Evolutionary conservation across 768 basidiomycete genomes (phyloP).

Genomic region (Suillus cothurnatus): DNA sequence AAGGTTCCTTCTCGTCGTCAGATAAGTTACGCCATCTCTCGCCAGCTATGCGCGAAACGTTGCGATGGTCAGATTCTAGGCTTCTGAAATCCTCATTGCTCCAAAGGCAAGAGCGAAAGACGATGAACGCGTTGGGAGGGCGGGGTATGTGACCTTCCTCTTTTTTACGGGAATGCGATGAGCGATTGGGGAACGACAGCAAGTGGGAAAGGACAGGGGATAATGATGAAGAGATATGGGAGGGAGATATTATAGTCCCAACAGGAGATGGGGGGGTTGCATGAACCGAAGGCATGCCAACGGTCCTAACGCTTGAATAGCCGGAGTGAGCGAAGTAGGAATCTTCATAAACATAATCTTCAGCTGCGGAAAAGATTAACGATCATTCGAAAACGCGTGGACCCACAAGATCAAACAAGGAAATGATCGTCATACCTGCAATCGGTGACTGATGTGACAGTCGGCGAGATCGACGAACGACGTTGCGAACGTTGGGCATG

Average conservation of each 20-base stretch:
- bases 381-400: slow-evolving; percentile 35
- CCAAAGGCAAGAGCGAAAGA: slow-evolving; percentile 74
- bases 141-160: slow-evolving; percentile 62
- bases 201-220: slow-evolving; percentile 25
- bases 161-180: slow-evolving; percentile 45
- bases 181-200: slow-evolving; percentile 30
- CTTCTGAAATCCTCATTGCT: slow-evolving; percentile 48
- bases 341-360: slow-evolving; percentile 31
- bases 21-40: slow-evolving; percentile 64
- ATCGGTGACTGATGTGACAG: slow-evolving; percentile 43
- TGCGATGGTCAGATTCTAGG: slow-evolving; percentile 70
- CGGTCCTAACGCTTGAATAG: slow-evolving; percentile 22
- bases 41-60: slow-evolving; percentile 71
- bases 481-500: slow-evolving; percentile 37
- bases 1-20: slow-evolving; percentile 47
- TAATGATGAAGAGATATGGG: slow-evolving; percentile 17
- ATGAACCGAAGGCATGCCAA: slow-evolving; percentile 9
- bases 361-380: slow-evolving; percentile 36
- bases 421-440: slow-evolving; percentile 32
- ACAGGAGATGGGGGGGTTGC: slow-evolving; percentile 22
- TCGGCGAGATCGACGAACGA: slow-evolving; percentile 44
- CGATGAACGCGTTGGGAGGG: slow-evolving; percentile 85
- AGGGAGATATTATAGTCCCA: slow-evolving; percentile 15
- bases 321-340: slow-evolving; percentile 24
- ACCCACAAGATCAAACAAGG: slow-evolving; percentile 23